phyloP scores from a whole-genome alignment of 768 basidiomycete species.

The Cantharellus cinnabarinus region DNA sequence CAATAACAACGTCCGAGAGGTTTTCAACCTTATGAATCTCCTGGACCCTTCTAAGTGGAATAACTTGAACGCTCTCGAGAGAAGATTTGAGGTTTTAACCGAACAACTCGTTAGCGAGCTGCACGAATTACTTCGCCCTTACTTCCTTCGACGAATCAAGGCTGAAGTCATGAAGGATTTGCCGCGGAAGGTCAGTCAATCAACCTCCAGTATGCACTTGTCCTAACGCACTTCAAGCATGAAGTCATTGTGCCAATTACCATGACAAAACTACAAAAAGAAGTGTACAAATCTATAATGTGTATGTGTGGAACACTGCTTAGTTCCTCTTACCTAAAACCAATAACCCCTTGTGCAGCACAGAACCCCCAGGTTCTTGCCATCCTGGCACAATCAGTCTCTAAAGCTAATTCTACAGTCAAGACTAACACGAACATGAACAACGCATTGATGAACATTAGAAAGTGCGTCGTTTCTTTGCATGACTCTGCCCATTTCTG shows the following conservation, averaged over 20 bases:
- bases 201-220: background rate
- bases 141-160: conserved; percentile 87
- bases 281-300: conserved; percentile 70
- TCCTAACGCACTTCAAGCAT: conserved; percentile 10
- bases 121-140: conserved; percentile 55
- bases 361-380: conserved; percentile 50
- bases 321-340: conserved; percentile 3
- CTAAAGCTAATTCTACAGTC: background rate
- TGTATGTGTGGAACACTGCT: conserved; percentile 22
- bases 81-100: conserved; percentile 35
- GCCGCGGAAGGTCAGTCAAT: conserved; percentile 56
- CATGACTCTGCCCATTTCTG: background rate
- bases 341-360: conserved; percentile 22
- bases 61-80: conserved; percentile 53
- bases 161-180: conserved; percentile 68
- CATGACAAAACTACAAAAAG: conserved; percentile 68
- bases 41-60: conserved; percentile 59
- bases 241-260: conserved; percentile 53
- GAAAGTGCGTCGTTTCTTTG: conserved; percentile 34
- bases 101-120: conserved; percentile 66
- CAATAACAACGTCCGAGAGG: conserved; percentile 90
- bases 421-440: conserved; percentile 37
- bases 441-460: conserved; percentile 72
- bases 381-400: conserved; percentile 22
- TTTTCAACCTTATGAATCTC: conserved; percentile 96